Evolutionary conservation across 257 asterid species (phyloP), one percentile per base, ranked within the genome.

Genomic region (Salvia hispanica): DNA sequence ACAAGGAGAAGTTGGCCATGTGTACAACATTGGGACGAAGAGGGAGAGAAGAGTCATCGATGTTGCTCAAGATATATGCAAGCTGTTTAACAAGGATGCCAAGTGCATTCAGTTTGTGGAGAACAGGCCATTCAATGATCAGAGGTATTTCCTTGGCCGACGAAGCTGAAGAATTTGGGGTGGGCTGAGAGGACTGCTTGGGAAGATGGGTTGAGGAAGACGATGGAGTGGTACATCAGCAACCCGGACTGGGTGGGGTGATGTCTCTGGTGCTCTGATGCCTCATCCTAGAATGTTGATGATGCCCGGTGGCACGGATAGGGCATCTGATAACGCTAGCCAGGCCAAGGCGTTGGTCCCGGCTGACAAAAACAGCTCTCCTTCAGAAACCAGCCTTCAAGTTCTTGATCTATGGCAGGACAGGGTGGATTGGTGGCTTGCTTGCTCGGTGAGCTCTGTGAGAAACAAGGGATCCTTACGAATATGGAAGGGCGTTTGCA

Each of bases 161-260:
- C n/a, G 75, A 87, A 87, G 78, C 84, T 87, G 71, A 81, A 80
- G 75, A 74, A 78, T 40, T 66, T 86, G 67, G 95, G 95, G 8
- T 84, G 91, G 91, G 44, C 79, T 1, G 95, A 86, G 52, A 71
- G 69, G 54, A 86, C 94, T 40, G 71, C 85, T 4, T 86, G 91
- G 95, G 84, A 69, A 60, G 95, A 82, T 28, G 95, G 95, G 2
- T 62, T 86, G 75, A 80, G 63, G 33, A 80, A 80, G 72, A 87
- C 95, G 14, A 82, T 80, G 62, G 95, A 84, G 58, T 87, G 95
- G 95, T 87, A 84, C 33, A 79, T 66, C 21, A 79, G 70, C 73
- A 79, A 84, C 21, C 95, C 88, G 8, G 79, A 76, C 15, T 86
- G 94, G n/a, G 94, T 86, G 94, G 94, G 94, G 94, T 2, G 95